These are phyloP conservation scores for Discostella stelligeroides DNA, from an alignment of 108 stramenopile species.

Conservation along the genomic window DNA sequence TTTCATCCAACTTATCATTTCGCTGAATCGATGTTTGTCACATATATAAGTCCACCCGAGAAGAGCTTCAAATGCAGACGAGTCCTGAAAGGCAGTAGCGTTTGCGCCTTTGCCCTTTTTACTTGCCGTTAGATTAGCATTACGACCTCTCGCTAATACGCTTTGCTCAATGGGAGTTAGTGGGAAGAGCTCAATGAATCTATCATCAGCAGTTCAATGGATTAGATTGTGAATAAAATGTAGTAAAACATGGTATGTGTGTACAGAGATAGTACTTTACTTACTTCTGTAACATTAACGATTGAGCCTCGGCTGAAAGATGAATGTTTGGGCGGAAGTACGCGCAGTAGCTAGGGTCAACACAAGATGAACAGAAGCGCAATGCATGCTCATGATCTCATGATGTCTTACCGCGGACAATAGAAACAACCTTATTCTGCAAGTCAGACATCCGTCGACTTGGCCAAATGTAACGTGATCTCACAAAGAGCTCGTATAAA, in stretches of 20 bases:
- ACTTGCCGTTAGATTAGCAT: conserved; percentile 56
- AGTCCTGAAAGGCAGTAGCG: conserved; percentile 78
- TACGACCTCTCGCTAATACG: conserved; percentile 75
- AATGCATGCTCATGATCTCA: neutral
- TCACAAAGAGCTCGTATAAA: conserved; percentile 78
- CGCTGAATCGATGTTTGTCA: conserved; percentile 61
- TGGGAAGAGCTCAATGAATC: conserved; percentile 53
- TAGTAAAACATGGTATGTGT: neutral
- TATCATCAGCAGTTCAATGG: neutral
- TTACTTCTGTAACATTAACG: conserved; percentile 57
- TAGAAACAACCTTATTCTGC: conserved; percentile 65
- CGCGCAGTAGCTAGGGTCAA: neutral
- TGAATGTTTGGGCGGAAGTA: neutral
- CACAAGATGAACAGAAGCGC: neutral
- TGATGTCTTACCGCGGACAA: conserved; percentile 72
- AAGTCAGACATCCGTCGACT: conserved; percentile 69
- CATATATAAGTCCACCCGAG: conserved; percentile 79
- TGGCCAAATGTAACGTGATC: conserved; percentile 84
- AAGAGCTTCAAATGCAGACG: conserved; percentile 85
- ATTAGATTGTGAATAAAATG: neutral
- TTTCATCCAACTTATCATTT: conserved; percentile 63
- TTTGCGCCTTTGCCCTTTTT: conserved; percentile 45
- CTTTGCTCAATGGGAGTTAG: conserved; percentile 62
- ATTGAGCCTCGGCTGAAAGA: conserved; percentile 76
- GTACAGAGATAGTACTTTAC: neutral